phyloP scores from a whole-genome alignment of 805 yeast species.

The Yamadazyma paraphyllophila region DNA sequence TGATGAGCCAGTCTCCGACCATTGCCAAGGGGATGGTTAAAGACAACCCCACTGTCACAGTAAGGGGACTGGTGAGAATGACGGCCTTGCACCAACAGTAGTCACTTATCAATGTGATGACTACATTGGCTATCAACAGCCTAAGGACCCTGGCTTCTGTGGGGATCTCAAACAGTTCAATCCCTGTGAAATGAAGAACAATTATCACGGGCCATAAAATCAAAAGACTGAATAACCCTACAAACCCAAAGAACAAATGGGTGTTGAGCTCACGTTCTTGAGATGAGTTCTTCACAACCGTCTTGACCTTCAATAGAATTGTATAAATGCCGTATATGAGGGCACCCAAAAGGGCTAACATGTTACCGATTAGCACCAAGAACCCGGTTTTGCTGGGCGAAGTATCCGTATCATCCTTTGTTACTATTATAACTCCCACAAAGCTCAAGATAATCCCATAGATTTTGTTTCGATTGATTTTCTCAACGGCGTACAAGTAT shows the following conservation, averaged over 20 bases:
- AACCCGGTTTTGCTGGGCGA: constrained; percentile 21
- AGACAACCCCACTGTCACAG: constrained; percentile 92
- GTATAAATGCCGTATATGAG: constrained; percentile 90
- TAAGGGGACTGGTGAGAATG: constrained; percentile 87
- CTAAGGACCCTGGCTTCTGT: constrained; percentile 46
- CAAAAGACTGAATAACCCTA: constrained; percentile 77
- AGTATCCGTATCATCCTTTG: constrained; percentile 60
- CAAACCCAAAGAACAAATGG: constrained; percentile 90
- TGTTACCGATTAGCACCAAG: constrained; percentile 60
- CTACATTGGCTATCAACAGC: constrained; percentile 62
- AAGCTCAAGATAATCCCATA: constrained; percentile 70
- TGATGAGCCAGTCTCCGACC: constrained; percentile 80
- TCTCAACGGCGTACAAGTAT: constrained; percentile 66
- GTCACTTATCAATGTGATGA: constrained; percentile 82
- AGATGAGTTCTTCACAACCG: constrained; percentile 40
- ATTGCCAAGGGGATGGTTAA: constrained; percentile 93
- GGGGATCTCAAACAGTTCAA: constrained; percentile 76
- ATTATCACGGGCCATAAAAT: constrained; percentile 81
- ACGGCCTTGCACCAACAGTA: constrained; percentile 96
- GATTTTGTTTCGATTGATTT: constrained; percentile 61
- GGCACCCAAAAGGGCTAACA: constrained; percentile 81
- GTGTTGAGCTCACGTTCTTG: constrained; percentile 78
- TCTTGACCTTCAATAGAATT: constrained; percentile 71
- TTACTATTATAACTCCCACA: constrained; percentile 76
- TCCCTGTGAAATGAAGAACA: constrained; percentile 57